Evolutionary conservation across 2,329 filamentous ascomycete species (phyloP), one percentile per base, ranked within the genome.

Genomic region (Microcyclospora tardicrescens): DNA sequence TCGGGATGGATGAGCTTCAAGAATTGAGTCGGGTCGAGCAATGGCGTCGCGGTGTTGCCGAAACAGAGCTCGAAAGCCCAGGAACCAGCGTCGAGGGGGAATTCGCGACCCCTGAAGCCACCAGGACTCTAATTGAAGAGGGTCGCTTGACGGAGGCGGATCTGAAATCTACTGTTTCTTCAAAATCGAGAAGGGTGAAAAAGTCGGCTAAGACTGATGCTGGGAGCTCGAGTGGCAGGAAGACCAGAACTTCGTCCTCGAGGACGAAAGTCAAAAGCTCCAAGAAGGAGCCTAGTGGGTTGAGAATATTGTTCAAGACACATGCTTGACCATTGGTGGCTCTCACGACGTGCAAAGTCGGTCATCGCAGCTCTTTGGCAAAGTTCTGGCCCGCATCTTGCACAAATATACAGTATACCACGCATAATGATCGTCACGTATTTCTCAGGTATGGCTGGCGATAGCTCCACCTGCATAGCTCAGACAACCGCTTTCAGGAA

Each of bases 21-120:
- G 69, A 74, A 16, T 54, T 73, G 33, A 69, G 68, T 49, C 62
- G 66, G 11, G 75, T 80, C 34, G 75, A 80, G 50, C 61, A 64
- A 41, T 80, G 76, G 76, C 67, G 76, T 35, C 67, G 76, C 27
- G 76, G 76, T 14, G 77, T 80, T 33, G 71, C 73, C 3, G 75
- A 78, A 39, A 62, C 64, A 12, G 69, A 71, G 45, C 69, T 66
- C 5, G 53, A 61, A 6, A 74, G 69, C 48, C 47, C 65, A 5
- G 74, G 71, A 16, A 78, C 74, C 4, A 77, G 71, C 19, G 75
- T 79, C 10, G 76, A 79, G 37, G 75, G 75, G 40, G 76, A 79
- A 51, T 77, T 77, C 55, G 72, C 79, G 54, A 79, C 75, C 2
- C 74, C 73, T 0, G 65, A 63, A 3, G 76, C 75, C 2, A 60